Base-by-base conservation (phyloP, 2,329 filamentous ascomycete species). In the Catunica adiposa region DNA sequence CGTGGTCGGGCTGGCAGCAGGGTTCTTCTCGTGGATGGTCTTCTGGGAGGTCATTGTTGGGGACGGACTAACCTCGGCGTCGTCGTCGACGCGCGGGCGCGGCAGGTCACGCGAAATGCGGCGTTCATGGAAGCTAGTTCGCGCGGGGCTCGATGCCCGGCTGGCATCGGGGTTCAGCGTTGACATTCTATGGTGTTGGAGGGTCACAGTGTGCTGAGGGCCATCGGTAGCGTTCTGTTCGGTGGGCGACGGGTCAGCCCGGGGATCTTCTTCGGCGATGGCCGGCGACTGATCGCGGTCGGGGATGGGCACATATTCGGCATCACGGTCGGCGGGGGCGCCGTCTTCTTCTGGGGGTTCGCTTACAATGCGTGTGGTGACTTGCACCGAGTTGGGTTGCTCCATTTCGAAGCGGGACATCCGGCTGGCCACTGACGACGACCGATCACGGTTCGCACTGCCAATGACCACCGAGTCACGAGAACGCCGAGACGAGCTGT, bases 351-450 rank as follows among this genome's bases (percentile, higher is more conserved):
- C 67, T 34, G 29, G 66, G 9, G 76, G 71, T 61, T 85, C 84
- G 51, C 87, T 80, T 38, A 94, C 72, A 60, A 94, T 94, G 53
- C 83, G 80, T 51, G 89, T 86, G 17, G 85, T 92, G 9, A 95
- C 89, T 48, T 89, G 89, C 0, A 87, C 89, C 63, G 89, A 86
- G 3, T 82, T 77, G 11, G 42, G 22, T 1, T 72, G 71, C 20
- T 57, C 59, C 4, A 65, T 65, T 61, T 81, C 76, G 60, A 80
- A 80, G 64, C 77, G 71, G 26, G 74, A 77, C 25, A 80, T 65
- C 40, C 75, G 71, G 61, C 71, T 80, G 1, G 74, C 75, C 56
- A 80, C 70, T 1, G 77, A 79, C 6, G 70, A 71, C 5, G 76
- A 76, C 44, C 78, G 68, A 37, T 73, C 73, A 40, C 74, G 69